Conservation (phyloP, 139 green algal species). For the Cymbomonas tetramitiformis region DNA sequence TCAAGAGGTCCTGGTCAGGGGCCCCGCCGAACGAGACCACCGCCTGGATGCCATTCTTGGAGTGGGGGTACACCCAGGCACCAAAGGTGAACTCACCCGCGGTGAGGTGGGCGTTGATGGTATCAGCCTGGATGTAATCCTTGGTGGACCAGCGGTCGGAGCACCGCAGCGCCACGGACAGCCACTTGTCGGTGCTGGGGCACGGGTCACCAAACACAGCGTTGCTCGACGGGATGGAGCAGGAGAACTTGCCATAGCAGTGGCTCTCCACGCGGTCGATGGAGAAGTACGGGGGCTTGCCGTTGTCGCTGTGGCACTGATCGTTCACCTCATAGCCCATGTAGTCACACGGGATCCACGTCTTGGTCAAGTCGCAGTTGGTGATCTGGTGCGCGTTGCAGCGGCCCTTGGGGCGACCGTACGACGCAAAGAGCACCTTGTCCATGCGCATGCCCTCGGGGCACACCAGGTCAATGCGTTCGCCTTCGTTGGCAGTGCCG, state of each 20-base stretch:
- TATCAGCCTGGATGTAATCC: conserved; percentile 17
- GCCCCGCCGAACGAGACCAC: conserved; percentile 20
- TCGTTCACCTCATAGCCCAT: neutral
- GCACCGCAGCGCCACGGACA: conserved; percentile 17
- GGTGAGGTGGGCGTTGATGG: neutral
- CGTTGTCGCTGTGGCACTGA: neutral
- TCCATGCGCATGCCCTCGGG: conserved; percentile 17
- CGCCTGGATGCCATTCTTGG: conserved; percentile 16
- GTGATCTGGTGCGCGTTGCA: conserved; percentile 4
- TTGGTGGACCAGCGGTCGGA: conserved; percentile 16
- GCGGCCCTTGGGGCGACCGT: conserved; percentile 1
- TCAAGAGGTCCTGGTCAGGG: too few relatives aligned
- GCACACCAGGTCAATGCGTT: conserved; percentile 11
- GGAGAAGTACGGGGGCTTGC: neutral
- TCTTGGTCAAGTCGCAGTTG: conserved; percentile 11
- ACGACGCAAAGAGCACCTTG: conserved; percentile 16
- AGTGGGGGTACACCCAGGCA: conserved; percentile 22
- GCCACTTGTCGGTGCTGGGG: conserved; percentile 15
- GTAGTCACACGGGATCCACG: conserved; percentile 3
- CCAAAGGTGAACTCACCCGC: conserved; percentile 9
- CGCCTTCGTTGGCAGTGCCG: neutral
- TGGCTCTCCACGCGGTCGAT: neutral
- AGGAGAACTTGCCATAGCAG: conserved; percentile 14
- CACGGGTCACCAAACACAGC: conserved; percentile 20
- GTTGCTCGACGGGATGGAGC: conserved; percentile 11